Evolutionary conservation across 257 asterid genomes (phyloP).

Genomic region (Solanum sparsipilum): DNA sequence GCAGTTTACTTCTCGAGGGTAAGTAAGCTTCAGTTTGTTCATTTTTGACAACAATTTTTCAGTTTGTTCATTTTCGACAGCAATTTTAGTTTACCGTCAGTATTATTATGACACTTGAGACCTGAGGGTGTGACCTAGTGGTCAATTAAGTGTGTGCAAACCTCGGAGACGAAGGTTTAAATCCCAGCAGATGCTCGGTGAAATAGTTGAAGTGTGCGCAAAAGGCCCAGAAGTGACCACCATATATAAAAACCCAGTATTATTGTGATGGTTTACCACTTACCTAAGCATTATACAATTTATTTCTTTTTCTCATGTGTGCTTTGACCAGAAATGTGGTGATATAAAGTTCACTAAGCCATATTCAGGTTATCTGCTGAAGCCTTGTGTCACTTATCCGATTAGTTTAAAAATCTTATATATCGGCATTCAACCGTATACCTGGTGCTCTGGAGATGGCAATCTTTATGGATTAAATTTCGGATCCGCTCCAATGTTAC

Average conservation of each 20-base stretch:
- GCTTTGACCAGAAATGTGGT: not conserved
- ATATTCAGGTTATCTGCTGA: not conserved
- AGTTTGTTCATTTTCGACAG: not conserved
- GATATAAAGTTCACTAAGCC: not conserved
- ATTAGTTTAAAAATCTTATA: not conserved
- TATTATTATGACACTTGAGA: not conserved
- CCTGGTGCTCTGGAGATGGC: not conserved
- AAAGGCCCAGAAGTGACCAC: not conserved
- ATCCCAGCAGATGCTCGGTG: not conserved
- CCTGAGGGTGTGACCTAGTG: not conserved
- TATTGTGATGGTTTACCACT: not conserved
- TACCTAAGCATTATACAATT: not conserved
- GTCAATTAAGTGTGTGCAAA: not conserved
- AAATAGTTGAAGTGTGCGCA: not conserved
- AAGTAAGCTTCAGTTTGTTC: constrained; percentile 10
- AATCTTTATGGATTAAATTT: not conserved
- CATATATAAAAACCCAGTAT: not conserved
- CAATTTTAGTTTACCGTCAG: not conserved
- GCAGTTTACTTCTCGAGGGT: constrained; percentile 80
- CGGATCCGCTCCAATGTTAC: not conserved
- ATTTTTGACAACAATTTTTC: not conserved
- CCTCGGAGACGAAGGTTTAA: not conserved
- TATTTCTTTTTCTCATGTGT: not conserved
- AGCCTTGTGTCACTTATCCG: not conserved
- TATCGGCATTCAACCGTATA: not conserved